phyloP scores from a whole-genome alignment of 495 filamentous ascomycete genomes.

The Penicillium turbatum region DNA sequence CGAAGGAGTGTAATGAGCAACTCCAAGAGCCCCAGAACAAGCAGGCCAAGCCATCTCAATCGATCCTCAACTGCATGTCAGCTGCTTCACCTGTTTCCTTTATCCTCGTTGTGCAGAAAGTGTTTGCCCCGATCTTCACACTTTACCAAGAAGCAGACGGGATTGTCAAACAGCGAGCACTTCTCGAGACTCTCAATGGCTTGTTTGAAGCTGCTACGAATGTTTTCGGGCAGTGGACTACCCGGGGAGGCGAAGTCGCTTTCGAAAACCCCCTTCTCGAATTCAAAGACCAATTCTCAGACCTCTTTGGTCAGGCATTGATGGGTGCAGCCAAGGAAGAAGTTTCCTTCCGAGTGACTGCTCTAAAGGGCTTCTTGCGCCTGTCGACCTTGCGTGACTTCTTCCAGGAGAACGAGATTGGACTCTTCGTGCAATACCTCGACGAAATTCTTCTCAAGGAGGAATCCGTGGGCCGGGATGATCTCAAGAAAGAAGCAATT shows the following conservation, averaged over 20 bases:
- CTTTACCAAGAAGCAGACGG: conserved; percentile 62
- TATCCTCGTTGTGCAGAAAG: conserved; percentile 49
- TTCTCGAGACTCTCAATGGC: conserved; percentile 59
- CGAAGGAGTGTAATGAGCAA: conserved; percentile 67
- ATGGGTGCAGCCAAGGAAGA: conserved; percentile 60
- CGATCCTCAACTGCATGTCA: conserved; percentile 56
- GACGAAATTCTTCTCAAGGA: conserved; percentile 61
- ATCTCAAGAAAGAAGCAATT: conserved; percentile 62
- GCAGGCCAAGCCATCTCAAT: conserved; percentile 64
- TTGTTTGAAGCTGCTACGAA: conserved; percentile 54
- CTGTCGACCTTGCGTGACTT: conserved; percentile 53
- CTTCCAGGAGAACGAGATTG: conserved; percentile 60
- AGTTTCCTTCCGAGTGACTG: conserved; percentile 58
- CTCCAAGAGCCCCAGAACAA: conserved; percentile 73
- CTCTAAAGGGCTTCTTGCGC: conserved; percentile 55
- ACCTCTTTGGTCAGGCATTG: conserved; percentile 56
- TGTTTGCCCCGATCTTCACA: conserved; percentile 57
- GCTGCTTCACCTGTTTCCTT: conserved; percentile 53
- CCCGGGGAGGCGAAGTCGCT: conserved; percentile 29
- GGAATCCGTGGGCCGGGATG: conserved; percentile 51
- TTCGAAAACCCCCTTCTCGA: conserved; percentile 51
- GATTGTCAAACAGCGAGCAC: conserved; percentile 62
- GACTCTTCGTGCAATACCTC: conserved; percentile 60
- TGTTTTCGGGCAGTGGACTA: conserved; percentile 56
- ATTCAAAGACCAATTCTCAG: conserved; percentile 59